A percentile compares a stretch with the other conserved stretches of the same genome.
These are phyloP conservation scores for Bruguiera gymnorhiza DNA, from an alignment of 345 rosid genomes.

Conservation along the genomic window DNA sequence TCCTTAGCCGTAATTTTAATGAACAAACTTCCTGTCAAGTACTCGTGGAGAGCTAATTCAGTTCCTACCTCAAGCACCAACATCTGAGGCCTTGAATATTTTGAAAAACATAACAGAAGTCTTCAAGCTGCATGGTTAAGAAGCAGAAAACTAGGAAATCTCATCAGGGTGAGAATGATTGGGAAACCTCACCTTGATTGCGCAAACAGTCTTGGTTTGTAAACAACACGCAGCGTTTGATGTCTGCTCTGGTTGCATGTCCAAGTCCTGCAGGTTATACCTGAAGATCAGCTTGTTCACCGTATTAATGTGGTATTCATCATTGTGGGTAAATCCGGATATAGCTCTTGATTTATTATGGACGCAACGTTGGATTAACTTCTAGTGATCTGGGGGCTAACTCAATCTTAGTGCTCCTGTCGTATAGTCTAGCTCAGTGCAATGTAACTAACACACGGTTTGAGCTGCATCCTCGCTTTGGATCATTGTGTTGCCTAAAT, in stretches of 20 bases:
- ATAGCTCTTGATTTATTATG: neutral
- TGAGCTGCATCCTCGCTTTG: no score
- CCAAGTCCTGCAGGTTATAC: no score
- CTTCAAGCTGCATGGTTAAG: constrained; percentile 23
- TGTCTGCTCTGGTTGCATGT: neutral
- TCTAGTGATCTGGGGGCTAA: neutral
- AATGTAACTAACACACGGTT: no score
- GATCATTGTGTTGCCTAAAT: no score
- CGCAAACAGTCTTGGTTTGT: neutral
- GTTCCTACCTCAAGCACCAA: constrained; percentile 38
- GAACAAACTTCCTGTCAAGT: constrained; percentile 45
- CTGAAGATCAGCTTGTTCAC: neutral
- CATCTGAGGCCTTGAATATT: constrained; percentile 46
- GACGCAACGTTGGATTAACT: neutral
- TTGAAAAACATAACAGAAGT: constrained; percentile 41
- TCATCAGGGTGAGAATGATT: constrained; percentile 16
- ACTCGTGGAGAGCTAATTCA: constrained; percentile 37
- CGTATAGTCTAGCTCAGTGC: no score
- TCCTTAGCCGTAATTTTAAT: constrained; percentile 37
- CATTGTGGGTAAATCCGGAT: neutral
- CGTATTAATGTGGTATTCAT: neutral
- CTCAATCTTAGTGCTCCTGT: constrained; percentile 3
- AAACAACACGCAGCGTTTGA: neutral
- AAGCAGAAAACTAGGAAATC: constrained; percentile 16
- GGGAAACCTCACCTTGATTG: neutral